Base-by-base conservation (phyloP, 2,329 filamentous ascomycete species). In the Botryotinia narcissicola region DNA sequence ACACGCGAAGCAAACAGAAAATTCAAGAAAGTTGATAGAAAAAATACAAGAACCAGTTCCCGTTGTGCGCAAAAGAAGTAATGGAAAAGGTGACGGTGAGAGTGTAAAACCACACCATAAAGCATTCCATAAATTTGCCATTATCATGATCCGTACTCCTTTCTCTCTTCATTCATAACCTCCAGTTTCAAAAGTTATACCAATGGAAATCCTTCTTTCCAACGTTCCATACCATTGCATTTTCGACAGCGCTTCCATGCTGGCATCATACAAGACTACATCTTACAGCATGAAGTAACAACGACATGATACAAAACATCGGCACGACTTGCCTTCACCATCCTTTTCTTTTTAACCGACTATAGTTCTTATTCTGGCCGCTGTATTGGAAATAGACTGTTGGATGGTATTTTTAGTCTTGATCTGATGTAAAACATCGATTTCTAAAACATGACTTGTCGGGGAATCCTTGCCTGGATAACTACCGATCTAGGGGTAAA, bases 401-500 rank as follows among this genome's bases (percentile, higher is more conserved):
- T n/a, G 1, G 2, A 35, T 68, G 20, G 46, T n/a, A 57, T 29
- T 40, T 16, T 25, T n/a, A 22, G 25, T 16, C 22, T 42, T 35
- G 46, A 59, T 69, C 35, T 59, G 48, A 59, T 69, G 66, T 69
- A 59, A 69, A 59, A 69, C 66, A 44, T 51, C 25, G 10, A 57
- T 25, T 51, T 40, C 22, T 51, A 9, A 51, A 42, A 64, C n/a
- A 20, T 46, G 62, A 37, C 22, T 25, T 29, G 40, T 9, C 18
- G 42, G 62, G 62, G n/a, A 61, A 61, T 61, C 35, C 59, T 20
- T 37, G 59, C 4, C 10, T 35, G 35, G 35, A 37, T 16, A 25
- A 37, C 37, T 40, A 61, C 32, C 6, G 6, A 40, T 40, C 4
- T 22, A 40, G 59, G 59, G 59, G 59, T 22, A 40, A 37, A 40